Base-by-base conservation (phyloP, 306 rosid genomes). In the Glycine latifolia region DNA sequence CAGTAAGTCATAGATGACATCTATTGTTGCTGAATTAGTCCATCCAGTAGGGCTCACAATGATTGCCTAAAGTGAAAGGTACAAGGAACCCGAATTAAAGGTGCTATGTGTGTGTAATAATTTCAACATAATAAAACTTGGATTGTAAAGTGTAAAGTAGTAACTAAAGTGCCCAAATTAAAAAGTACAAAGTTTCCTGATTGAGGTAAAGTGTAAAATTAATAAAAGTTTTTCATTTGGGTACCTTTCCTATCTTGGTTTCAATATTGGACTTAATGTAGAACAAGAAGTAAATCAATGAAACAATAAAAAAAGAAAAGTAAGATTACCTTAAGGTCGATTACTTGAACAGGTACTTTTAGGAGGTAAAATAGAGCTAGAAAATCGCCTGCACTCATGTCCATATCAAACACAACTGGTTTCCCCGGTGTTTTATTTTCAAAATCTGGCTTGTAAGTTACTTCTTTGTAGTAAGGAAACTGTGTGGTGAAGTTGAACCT, bases 341-440 rank as follows among this genome's bases (percentile, higher is more conserved):
- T 92, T 48, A 85, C 88, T 85, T 95, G 86, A 33, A 90, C 89
- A 50, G 98, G 96, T 10, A 95, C 88, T 89, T 95, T 93, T 13
- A 95, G 87, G 71, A 95, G 97, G 73, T 90, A 93, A 71, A 95
- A 83, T 41, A 95, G 86, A 67, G 99, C 88, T 4, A 92, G 87
- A 83, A 95, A 93, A 76, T 95, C 99, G 81, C 99, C 98, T n/a
- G 91, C 91, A 73, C 98, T 93, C 98, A 95, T 95, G 81, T 95
- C 99, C 97, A 91, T 93, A 87, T 95, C 99, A 82, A 95, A 91
- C 16, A 95, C 91, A 77, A 93, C 85, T 47, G 94, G 87, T 87
- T 89, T 95, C 17, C 99, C 99, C 63, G 87, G 78, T 71, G 26
- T 79, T 67, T 47, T 87, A 15, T 81, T 75, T 48, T 74, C 75